Conservation (phyloP, 371 early-diverging fungal species). For the Smittium mucronatum region DNA sequence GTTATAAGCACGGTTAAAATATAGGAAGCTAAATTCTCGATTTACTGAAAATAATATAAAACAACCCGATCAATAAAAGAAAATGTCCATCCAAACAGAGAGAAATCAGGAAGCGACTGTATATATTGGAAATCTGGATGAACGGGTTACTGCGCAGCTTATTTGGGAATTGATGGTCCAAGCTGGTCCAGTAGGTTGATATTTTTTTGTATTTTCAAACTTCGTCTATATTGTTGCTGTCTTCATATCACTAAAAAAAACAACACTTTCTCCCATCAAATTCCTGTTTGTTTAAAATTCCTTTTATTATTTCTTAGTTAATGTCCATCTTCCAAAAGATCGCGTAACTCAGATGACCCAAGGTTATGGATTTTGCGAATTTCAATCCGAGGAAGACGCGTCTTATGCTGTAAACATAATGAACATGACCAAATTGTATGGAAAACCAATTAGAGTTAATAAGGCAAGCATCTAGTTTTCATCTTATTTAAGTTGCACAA, state of each 20-base stretch:
- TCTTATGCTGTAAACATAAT: slow-evolving; percentile 93
- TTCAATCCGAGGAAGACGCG: slow-evolving; percentile 85
- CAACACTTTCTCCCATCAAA: too few relatives aligned
- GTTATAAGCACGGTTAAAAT: too few relatives aligned
- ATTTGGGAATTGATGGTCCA: slow-evolving; percentile 97
- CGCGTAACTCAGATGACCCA: slow-evolving; percentile 88
- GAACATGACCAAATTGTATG: slow-evolving; percentile 89
- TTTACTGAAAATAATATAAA: too few relatives aligned
- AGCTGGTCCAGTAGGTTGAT: slow-evolving; percentile 71
- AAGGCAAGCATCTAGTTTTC: too few relatives aligned
- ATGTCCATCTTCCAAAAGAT: slow-evolving; percentile 94
- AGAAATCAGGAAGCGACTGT: slow-evolving; percentile 93
- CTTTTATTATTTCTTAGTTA: too few relatives aligned
- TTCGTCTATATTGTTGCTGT: too few relatives aligned
- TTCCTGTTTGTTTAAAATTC: too few relatives aligned
- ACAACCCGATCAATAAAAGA: too few relatives aligned
- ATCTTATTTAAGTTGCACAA: too few relatives aligned
- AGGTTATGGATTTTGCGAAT: slow-evolving; percentile 95
- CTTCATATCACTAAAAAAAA: too few relatives aligned
- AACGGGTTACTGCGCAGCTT: slow-evolving; percentile 79
- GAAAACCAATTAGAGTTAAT: slow-evolving; percentile 92
- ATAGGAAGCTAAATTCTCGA: too few relatives aligned
- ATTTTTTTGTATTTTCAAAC: not conserved
- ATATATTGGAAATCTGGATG: slow-evolving; percentile 95
- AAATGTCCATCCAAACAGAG: slow-evolving; percentile 29